These are phyloP conservation scores for Pyricularia sp. DNA, from an alignment of 2,329 filamentous ascomycete species.

Conservation along the genomic window DNA sequence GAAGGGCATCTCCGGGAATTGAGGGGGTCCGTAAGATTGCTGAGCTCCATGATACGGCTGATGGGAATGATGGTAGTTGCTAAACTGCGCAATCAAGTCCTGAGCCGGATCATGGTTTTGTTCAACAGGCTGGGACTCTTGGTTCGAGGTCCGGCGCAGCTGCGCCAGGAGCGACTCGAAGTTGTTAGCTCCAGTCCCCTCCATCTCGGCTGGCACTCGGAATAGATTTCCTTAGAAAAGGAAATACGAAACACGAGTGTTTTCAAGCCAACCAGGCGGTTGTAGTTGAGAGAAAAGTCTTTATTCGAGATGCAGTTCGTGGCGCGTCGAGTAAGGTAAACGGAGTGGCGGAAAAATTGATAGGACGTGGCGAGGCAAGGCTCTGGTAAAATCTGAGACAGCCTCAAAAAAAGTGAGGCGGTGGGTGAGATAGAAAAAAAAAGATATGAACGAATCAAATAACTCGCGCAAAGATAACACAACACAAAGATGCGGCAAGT, in stretches of 20 bases:
- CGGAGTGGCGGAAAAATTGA: not conserved
- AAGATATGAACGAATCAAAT: conserved; percentile 1
- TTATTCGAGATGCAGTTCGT: not conserved
- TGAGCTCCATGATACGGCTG: conserved; percentile 15
- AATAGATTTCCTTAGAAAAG: not conserved
- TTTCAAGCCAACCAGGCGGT: not conserved
- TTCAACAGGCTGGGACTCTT: conserved; percentile 9
- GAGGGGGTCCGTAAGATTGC: not conserved
- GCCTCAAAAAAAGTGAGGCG: not conserved
- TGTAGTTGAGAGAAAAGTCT: not conserved
- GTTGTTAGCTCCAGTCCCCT: conserved; percentile 15
- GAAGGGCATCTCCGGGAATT: conserved; percentile 10
- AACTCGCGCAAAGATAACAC: not conserved
- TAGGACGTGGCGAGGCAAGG: not conserved
- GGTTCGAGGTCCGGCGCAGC: conserved; percentile 20
- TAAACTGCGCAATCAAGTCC: conserved; percentile 19
- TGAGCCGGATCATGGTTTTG: conserved; percentile 8
- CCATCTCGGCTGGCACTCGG: conserved; percentile 7
- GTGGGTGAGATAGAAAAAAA: not conserved
- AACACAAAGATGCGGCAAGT: not conserved
- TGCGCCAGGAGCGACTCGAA: conserved; percentile 29
- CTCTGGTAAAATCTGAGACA: not conserved
- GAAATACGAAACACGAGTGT: not conserved
- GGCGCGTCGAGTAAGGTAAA: not conserved
- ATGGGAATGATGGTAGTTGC: conserved; percentile 16